Base-by-base conservation (phyloP, 2,329 filamentous ascomycete genomes). In the Penicillium sp. region DNA sequence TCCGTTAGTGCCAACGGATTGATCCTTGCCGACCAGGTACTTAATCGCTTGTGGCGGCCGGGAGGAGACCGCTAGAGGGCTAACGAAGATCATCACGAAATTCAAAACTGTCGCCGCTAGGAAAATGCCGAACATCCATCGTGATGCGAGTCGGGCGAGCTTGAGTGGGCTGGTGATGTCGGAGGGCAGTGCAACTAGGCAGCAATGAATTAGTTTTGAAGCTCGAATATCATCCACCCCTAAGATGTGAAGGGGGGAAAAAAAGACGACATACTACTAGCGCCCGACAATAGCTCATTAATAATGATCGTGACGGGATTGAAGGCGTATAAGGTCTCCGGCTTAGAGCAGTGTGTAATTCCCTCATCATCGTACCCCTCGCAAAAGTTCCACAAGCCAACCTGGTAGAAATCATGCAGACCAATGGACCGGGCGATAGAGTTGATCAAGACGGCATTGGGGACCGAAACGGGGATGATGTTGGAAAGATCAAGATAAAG, bases 321-420 rank as follows among this genome's bases (percentile, higher is more conserved):
- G 79, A 97, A 97, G 88, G 90, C 96, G 77, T 90, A 98, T 55
- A 93, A 80, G 8, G 81, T 79, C 66, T 85, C 68, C 0, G 91
- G 89, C 6, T 77, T 75, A 8, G 89, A 92, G 76, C 93, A 98
- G 61, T 79, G 77, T 0, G 90, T 93, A 60, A 95, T 86, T 10
- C 75, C 75, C 75, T 88, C 80, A 65, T 84, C 82, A 55, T 85
- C 79, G 74, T 93, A 96, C 21, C 93, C 93, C 73, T 96, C 90
- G 75, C 93, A 98, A 73, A 89, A 96, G 58, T 87, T 89, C 93
- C 93, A 98, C 41, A 97, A 77, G 6, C 93, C 93, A 27, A 96
- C 90, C 68, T 92, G 90, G 75, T 97, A 97, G 76, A 96, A 97
- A 75, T 97, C 93, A 72, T 96, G 91, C 48, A 97, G 82, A 29